These are phyloP conservation scores for Blastomyces emzantsi DNA, from an alignment of 2,329 filamentous ascomycete species.

Conservation along the genomic window DNA sequence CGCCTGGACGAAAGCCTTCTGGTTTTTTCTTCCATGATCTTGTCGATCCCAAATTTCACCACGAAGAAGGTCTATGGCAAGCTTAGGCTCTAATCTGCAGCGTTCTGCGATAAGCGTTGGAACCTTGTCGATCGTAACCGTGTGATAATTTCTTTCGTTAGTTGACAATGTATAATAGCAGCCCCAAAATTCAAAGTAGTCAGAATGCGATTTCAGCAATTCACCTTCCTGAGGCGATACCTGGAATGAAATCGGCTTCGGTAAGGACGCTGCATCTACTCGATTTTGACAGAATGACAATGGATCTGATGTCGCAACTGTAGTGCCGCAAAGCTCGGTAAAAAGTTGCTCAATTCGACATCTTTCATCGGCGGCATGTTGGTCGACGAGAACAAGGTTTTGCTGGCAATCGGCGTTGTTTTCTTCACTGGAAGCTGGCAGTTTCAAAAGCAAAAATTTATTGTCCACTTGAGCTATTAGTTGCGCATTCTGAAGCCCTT, in stretches of 20 bases:
- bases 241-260: slow-evolving; percentile 54
- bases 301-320: slow-evolving; percentile 10
- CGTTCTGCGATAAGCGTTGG: slow-evolving; percentile 67
- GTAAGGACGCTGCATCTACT: slow-evolving; percentile 28
- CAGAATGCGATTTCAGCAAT: slow-evolving; percentile 47
- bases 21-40: slow-evolving; percentile 31
- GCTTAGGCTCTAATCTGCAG: slow-evolving; percentile 60
- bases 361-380: slow-evolving; percentile 91
- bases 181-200: slow-evolving; percentile 64
- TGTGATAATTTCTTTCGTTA: slow-evolving; percentile 13
- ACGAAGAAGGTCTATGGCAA: slow-evolving; percentile 66
- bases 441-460: slow-evolving; percentile 73
- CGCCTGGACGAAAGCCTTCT: not conserved
- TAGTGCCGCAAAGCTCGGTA: slow-evolving; percentile 41
- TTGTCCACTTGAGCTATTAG: slow-evolving; percentile 76
- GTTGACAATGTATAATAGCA: slow-evolving; percentile 50
- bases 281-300: slow-evolving; percentile 1
- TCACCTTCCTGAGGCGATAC: slow-evolving; percentile 51
- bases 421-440: slow-evolving; percentile 4
- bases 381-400: slow-evolving; percentile 69
- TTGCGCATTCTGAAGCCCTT: slow-evolving; percentile 49
- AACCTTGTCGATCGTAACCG: slow-evolving; percentile 48
- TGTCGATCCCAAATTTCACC: slow-evolving; percentile 61
- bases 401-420: slow-evolving; percentile 15
- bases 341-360: slow-evolving; percentile 69